Evolutionary conservation across 345 rosid species (phyloP).

Genomic region (Streptanthus diversifolius): DNA sequence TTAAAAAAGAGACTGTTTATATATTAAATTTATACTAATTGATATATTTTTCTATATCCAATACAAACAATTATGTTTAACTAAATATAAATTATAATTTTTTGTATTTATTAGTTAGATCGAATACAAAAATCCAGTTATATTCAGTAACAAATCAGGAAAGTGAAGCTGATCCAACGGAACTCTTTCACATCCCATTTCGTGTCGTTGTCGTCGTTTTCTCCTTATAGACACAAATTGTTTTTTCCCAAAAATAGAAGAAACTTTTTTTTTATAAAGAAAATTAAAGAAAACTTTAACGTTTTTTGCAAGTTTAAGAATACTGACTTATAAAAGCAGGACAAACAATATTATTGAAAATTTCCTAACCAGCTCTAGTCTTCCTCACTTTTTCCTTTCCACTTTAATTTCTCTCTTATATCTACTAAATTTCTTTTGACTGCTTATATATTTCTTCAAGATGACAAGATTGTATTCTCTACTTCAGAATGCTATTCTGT

Average conservation of each 20-base stretch:
- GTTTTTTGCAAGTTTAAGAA: too few species aligned
- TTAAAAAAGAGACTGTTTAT: background rate
- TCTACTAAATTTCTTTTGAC: background rate
- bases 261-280: too few species aligned
- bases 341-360: too few species aligned
- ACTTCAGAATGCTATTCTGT: background rate
- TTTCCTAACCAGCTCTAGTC: background rate
- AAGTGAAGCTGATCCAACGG: background rate
- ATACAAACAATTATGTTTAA: background rate
- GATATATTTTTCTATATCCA: background rate
- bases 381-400: background rate
- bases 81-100: background rate
- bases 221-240: too few species aligned
- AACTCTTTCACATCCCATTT: too few species aligned
- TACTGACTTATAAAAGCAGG: too few species aligned
- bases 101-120: too few species aligned
- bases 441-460: background rate
- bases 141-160: background rate
- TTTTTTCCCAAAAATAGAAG: too few species aligned
- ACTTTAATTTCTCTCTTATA: background rate
- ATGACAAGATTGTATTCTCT: background rate
- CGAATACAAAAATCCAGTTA: background rate
- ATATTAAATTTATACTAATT: background rate
- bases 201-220: too few species aligned
- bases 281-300: too few species aligned